These are phyloP conservation scores for Candida tallmaniae DNA, from an alignment of 805 yeast species.

Conservation along the genomic window DNA sequence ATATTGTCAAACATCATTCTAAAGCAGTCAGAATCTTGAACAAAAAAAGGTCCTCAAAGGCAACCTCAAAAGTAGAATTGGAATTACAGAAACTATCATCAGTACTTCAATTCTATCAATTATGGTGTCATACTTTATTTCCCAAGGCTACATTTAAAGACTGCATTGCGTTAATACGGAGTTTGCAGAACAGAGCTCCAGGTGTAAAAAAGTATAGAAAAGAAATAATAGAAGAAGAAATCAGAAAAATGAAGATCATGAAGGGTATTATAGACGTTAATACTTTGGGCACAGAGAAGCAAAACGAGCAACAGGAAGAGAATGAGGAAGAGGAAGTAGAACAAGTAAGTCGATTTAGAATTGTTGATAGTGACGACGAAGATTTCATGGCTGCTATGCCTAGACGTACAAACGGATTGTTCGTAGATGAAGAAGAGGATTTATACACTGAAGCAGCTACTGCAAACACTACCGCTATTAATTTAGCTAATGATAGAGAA, in stretches of 20 bases:
- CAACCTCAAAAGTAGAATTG: conserved; percentile 12
- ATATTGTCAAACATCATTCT: conserved; percentile 26
- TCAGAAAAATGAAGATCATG: conserved; percentile 18
- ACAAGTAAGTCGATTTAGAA: background rate
- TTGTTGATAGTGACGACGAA: conserved; percentile 15
- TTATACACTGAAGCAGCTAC: conserved; percentile 4
- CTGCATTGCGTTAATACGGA: conserved; percentile 51
- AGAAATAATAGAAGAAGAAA: conserved; percentile 24
- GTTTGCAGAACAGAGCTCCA: conserved; percentile 42
- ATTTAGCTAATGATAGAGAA: too few species aligned
- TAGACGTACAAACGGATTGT: conserved; percentile 17
- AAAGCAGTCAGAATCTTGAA: conserved; percentile 22
- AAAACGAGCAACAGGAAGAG: background rate
- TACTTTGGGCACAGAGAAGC: conserved; percentile 10
- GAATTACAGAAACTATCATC: conserved; percentile 24
- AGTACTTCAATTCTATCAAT: conserved; percentile 38
- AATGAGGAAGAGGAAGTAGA: background rate
- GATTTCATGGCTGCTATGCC: conserved; percentile 22
- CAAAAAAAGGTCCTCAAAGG: conserved; percentile 22
- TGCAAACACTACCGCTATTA: too few species aligned
- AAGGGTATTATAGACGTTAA: conserved; percentile 36
- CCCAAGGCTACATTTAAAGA: conserved; percentile 80
- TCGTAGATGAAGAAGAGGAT: conserved; percentile 26
- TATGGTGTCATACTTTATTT: conserved; percentile 51
- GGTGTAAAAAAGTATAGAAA: conserved; percentile 30